These are phyloP conservation scores for Triticum turgidum DNA, from an alignment of 176 grass and related monocot genomes.

Conservation along the genomic window DNA sequence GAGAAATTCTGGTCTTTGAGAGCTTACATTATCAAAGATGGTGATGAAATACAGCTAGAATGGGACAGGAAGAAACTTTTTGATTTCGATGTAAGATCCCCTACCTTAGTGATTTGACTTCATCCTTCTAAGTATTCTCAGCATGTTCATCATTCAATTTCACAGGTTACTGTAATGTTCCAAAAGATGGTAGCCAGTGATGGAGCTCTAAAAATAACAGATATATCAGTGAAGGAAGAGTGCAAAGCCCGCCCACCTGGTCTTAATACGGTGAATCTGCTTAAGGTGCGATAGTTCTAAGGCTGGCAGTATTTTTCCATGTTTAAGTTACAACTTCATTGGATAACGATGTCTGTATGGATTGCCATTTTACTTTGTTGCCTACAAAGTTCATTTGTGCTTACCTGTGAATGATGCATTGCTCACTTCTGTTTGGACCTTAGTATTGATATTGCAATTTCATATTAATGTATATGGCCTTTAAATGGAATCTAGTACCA, in stretches of 20 bases:
- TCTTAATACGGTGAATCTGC: constrained; percentile 98
- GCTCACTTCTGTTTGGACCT: constrained; percentile 17
- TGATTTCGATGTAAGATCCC: constrained; percentile 76
- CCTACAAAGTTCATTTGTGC: constrained; percentile 4
- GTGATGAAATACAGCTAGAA: constrained; percentile 77
- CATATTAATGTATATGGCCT: constrained; percentile 12
- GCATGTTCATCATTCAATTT: constrained; percentile 33
- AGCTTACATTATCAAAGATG: constrained; percentile 77
- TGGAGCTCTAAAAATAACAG: constrained; percentile 72
- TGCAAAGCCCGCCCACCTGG: constrained; percentile 84
- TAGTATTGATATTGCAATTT: constrained; percentile 20
- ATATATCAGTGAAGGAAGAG: constrained; percentile 85
- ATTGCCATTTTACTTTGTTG: not conserved
- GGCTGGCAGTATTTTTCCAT: not conserved
- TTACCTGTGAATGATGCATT: not conserved
- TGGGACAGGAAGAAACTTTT: constrained; percentile 92
- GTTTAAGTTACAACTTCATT: not conserved
- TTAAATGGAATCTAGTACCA: not conserved
- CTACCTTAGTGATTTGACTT: constrained; percentile 15
- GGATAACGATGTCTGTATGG: not conserved
- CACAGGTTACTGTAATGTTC: constrained; percentile 87
- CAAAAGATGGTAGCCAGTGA: constrained; percentile 86
- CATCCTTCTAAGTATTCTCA: constrained; percentile 18
- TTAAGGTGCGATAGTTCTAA: constrained; percentile 60
- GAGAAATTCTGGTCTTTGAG: constrained; percentile 97